Evolutionary conservation across 768 basidiomycete species (phyloP).

Genomic region (Lyophyllum decastes): DNA sequence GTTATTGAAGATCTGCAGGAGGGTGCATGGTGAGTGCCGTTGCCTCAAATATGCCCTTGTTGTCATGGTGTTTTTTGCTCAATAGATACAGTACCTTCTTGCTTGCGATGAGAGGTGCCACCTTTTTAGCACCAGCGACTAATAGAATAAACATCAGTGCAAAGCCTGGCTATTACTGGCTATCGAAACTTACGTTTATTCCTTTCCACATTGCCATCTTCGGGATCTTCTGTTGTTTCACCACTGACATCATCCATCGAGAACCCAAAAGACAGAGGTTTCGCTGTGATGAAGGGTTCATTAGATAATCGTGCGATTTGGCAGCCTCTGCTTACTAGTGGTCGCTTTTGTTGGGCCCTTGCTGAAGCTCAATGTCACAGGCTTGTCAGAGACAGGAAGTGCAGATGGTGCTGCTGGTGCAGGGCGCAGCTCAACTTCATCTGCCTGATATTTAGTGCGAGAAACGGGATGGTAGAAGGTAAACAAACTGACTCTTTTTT

Average conservation of each 20-base stretch:
- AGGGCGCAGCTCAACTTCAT: slow-evolving; percentile 33
- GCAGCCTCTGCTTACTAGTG: slow-evolving; percentile 19
- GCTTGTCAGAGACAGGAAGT: slow-evolving; percentile 77
- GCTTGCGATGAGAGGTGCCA: slow-evolving; percentile 81
- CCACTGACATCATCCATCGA: slow-evolving; percentile 60
- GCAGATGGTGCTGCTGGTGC: slow-evolving; percentile 56
- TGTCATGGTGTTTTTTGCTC: slow-evolving; percentile 1
- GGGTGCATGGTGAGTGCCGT: slow-evolving; percentile 8
- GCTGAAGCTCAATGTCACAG: slow-evolving; percentile 76
- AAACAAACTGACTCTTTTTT: slow-evolving; percentile 53
- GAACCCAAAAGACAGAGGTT: slow-evolving; percentile 60
- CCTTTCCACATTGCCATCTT: slow-evolving; percentile 41
- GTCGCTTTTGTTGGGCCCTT: slow-evolving; percentile 44
- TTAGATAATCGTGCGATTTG: neutral
- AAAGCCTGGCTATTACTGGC: neutral
- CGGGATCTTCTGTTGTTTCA: slow-evolving; percentile 43
- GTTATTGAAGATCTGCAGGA: slow-evolving; percentile 74
- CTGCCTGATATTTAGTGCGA: neutral
- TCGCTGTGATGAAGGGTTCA: slow-evolving; percentile 22
- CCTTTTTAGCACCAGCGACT: slow-evolving; percentile 59
- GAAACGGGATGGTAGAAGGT: neutral
- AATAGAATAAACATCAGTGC: neutral
- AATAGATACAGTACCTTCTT: slow-evolving; percentile 62
- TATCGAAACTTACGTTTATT: slow-evolving; percentile 50
- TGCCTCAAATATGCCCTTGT: neutral